phyloP scores from a whole-genome alignment of 306 rosid genomes.

The Cyclanthera cordifolia region DNA sequence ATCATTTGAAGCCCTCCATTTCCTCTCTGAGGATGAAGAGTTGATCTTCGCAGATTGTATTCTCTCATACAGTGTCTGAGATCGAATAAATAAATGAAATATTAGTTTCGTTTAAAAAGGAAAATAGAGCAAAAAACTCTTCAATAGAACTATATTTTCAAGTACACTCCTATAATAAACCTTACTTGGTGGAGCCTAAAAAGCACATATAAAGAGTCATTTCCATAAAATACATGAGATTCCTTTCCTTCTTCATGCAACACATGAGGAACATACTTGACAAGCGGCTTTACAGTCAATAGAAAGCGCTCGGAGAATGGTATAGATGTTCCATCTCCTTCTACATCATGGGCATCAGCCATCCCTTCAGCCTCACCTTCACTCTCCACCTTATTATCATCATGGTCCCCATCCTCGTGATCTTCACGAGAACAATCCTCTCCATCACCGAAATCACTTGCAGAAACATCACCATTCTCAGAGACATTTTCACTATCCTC shows the following conservation, averaged over 20 bases:
- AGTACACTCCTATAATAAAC: conserved; percentile 12
- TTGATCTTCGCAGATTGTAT: conserved; percentile 64
- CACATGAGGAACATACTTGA: conserved; percentile 52
- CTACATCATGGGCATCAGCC: conserved; percentile 50
- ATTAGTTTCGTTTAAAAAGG: too few species aligned
- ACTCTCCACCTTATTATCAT: conserved; percentile 85
- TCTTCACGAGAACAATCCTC: conserved; percentile 82
- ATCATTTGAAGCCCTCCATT: conserved; percentile 55
- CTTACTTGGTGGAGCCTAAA: conserved; percentile 95
- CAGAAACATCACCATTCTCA: conserved; percentile 83
- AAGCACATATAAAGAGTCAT: conserved; percentile 79
- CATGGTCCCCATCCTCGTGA: conserved; percentile 63
- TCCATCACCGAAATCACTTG: conserved; percentile 88
- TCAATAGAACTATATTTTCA: too few species aligned
- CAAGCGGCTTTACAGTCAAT: conserved; percentile 67
- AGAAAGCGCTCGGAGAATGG: conserved; percentile 68
- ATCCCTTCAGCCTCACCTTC: conserved; percentile 93
- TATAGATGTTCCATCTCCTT: conserved; percentile 51
- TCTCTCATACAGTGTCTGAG: conserved; percentile 84
- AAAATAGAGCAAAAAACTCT: too few species aligned
- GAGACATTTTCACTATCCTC: conserved; percentile 76
- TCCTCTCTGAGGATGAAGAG: conserved; percentile 54
- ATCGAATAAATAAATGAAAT: too few species aligned
- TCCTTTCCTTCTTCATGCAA: conserved; percentile 42
- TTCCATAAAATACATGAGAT: conserved; percentile 68